Percentiles rank a stretch among this genome's conserved stretches.
These are phyloP conservation scores for Pseudopithomyces chartarum DNA, from an alignment of 2,329 filamentous ascomycete species.

Conservation along the genomic window DNA sequence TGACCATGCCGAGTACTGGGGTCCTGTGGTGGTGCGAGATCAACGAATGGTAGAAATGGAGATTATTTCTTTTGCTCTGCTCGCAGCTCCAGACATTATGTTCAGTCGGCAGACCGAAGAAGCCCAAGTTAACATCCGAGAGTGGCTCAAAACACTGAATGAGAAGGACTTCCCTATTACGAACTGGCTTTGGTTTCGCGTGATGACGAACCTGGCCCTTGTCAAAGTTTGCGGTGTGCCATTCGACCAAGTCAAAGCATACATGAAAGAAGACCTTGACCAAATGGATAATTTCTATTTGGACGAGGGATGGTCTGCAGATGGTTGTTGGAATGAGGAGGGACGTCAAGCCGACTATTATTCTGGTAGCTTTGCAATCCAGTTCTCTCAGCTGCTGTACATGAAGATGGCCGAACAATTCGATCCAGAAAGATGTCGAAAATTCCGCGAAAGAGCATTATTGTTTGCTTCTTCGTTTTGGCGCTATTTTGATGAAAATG, in stretches of 20 bases:
- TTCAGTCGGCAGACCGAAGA: constrained; percentile 30
- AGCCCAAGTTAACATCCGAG: constrained; percentile 44
- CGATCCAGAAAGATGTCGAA: constrained; percentile 46
- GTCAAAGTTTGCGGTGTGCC: constrained; percentile 49
- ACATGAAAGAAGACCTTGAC: constrained; percentile 50
- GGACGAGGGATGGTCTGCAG: constrained; percentile 54
- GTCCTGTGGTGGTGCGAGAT: constrained; percentile 51
- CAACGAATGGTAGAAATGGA: constrained; percentile 63
- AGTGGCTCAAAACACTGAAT: constrained; percentile 53
- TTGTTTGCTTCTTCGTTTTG: constrained; percentile 52
- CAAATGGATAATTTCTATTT: constrained; percentile 54
- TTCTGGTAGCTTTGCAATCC: constrained; percentile 60
- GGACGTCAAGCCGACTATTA: constrained; percentile 57
- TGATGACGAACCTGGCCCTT: constrained; percentile 56
- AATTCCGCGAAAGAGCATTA: constrained; percentile 47
- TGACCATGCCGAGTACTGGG: constrained; percentile 53
- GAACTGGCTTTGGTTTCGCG: constrained; percentile 61
- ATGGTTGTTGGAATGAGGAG: constrained; percentile 51
- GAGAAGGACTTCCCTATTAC: constrained; percentile 53
- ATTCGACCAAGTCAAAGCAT: constrained; percentile 35
- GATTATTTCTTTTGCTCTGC: constrained; percentile 55
- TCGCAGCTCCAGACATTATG: constrained; percentile 50
- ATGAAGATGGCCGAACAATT: constrained; percentile 50
- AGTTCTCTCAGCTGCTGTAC: constrained; percentile 57
- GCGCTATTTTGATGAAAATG: constrained; percentile 55